Evolutionary conservation across 2,329 filamentous ascomycete species (phyloP), one percentile per base, ranked within the genome.

Genomic region (Purpureocillium takamizusanense): DNA sequence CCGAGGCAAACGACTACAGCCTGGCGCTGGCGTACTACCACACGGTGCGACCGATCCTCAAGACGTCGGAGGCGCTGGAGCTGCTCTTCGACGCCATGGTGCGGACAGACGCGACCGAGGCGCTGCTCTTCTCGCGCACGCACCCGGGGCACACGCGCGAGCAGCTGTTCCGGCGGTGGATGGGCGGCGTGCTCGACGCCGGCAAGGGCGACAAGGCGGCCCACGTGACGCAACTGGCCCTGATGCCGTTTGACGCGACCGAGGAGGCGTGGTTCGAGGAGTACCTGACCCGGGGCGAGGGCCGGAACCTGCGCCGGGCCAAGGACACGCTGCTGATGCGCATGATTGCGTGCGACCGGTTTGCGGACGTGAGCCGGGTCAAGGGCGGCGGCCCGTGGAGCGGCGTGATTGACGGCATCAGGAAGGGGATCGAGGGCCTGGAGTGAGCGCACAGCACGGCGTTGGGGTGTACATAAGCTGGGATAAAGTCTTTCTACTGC

Each of bases 21-120:
- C 69, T 89, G 2, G 74, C 84, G 0, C 70, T 92, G 21, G 81
- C 85, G 10, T 94, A 92, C 61, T 92, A 84, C 61, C 73, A 88
- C 47, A 77, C 81, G 11, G 80, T 83, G 1, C 79, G 80, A 46
- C 86, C 87, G 2, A 76, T 82, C 15, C 66, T 94, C n/a, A 75
- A 75, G 47, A 75, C 70, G 0, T 65, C 73, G 2, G 65, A 70
- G 21, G 76, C 83, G 1, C 67, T 86, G 9, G 70, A 76, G 42
- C 67, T 79, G 7, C 76, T 89, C 27, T 88, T 87, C 49, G 70
- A 74, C 31, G 80, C 83, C 7, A 69, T 92, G 35, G 74, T 79
- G 2, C 67, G 67, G 28, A 77, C 80, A 7, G 85, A 74, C 50
- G 68, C 89, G 5, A 74, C 77, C 0, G 83, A 88, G 51, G 81